Base-by-base conservation (phyloP, 129 eudicot species). In the Scalesia atractyloides region DNA sequence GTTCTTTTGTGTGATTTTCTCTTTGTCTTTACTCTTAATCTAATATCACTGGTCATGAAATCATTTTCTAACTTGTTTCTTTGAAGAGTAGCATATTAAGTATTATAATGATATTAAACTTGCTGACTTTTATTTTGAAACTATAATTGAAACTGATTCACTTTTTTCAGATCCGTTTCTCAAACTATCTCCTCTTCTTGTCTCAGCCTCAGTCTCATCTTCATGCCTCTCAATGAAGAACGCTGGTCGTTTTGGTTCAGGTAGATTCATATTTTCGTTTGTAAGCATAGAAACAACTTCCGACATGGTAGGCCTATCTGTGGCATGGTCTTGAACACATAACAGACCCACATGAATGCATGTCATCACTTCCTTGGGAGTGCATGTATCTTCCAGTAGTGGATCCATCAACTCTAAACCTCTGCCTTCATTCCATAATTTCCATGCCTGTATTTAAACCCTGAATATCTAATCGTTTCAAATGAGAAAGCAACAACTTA, bases 231-330 rank as follows among this genome's bases (percentile, higher is more conserved):
- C 73, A 16, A 75, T 66, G 73, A 71, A 81, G 67, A 78, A 86
- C 0, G 84, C 86, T 5, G 91, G 88, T 64, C 12, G 79, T 41
- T 86, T 86, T 44, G 91, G 91, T 14, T 46, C 66, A 1, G 80
- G 80, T 19, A 80, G 34, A 26, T 62, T 24, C 76, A 74, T 74
- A 68, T 69, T 41, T 60, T 74, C 84, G 30, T 74, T 80, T 5
- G 72, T 67, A 18, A 80, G 80, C 84, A 80, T 80, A 12, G 62
- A 80, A 41, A 74, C 9, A 14, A 74, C 80, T 39, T 80, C 80
- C 0, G 66, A 73, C 80, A 80, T 80, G 11, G 19, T 46, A 0
- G 84, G 76, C 14, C 77, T 52, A 15, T 78, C 68, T 0, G 11
- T 30, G 2, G 77, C 80, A 74, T 68, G 65, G 33, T 80, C 67